Evolutionary conservation across 2,329 filamentous ascomycete genomes (phyloP).

Genomic region (Calonectria crousiana): DNA sequence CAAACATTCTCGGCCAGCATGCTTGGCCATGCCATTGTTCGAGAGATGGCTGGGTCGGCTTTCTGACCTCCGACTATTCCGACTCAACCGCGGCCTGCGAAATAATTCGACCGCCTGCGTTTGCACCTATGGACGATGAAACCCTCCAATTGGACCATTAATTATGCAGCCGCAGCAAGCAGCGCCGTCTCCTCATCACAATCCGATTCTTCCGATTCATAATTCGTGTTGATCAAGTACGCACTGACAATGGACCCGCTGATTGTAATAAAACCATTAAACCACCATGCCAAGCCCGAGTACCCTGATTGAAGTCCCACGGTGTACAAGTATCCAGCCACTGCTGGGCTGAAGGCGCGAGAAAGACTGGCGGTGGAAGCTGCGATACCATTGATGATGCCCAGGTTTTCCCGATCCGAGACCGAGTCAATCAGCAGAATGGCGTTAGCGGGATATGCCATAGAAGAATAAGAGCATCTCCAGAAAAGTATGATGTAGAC

Average conservation of each 20-base stretch:
- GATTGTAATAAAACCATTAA: conserved; percentile 62
- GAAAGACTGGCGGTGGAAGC: conserved; percentile 92
- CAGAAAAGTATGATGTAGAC: conserved; percentile 84
- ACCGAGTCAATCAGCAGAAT: conserved; percentile 92
- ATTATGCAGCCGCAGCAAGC: neutral
- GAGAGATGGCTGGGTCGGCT: too few relatives aligned
- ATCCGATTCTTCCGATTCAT: neutral
- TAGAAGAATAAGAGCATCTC: conserved; percentile 93
- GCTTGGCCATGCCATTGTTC: neutral
- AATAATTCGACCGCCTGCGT: neutral
- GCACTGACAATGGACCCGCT: conserved; percentile 1
- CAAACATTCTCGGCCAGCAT: neutral
- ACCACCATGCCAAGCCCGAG: conserved; percentile 95
- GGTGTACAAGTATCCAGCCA: conserved; percentile 88
- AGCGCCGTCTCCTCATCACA: conserved; percentile 20
- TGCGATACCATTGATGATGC: conserved; percentile 92
- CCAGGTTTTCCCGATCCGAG: conserved; percentile 84
- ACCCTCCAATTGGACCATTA: neutral
- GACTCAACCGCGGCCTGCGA: neutral
- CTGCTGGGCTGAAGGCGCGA: conserved; percentile 87
- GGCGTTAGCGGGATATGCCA: conserved; percentile 90
- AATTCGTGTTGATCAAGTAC: conserved; percentile 10
- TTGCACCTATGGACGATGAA: neutral
- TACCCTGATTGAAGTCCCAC: conserved; percentile 83
- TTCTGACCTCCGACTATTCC: neutral